phyloP scores from a whole-genome alignment of 139 green algal genomes.

The Coelastrella sp. region DNA sequence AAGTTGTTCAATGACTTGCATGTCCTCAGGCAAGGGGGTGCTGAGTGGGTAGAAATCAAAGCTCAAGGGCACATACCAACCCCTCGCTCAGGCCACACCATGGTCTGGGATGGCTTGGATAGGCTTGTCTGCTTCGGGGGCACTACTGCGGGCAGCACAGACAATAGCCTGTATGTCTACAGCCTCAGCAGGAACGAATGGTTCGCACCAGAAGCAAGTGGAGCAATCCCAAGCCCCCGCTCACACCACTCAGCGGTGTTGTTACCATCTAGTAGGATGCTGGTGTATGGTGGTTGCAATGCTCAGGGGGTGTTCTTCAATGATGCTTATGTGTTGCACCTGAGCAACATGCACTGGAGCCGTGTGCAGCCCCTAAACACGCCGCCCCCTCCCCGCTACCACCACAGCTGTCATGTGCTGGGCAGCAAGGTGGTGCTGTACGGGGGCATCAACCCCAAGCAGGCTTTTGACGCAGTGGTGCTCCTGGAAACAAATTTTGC shows the following conservation, averaged over 20 bases:
- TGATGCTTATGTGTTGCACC: slow-evolving; percentile 56
- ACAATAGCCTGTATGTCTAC: slow-evolving; percentile 52
- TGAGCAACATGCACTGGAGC: slow-evolving; percentile 52
- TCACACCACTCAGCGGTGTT: slow-evolving; percentile 60
- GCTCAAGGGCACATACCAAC: slow-evolving; percentile 17
- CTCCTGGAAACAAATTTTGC: slow-evolving; percentile 55
- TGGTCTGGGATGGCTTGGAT: slow-evolving; percentile 56
- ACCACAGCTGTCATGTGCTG: slow-evolving; percentile 58
- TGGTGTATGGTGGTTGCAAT: slow-evolving; percentile 70
- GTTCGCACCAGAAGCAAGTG: slow-evolving; percentile 34
- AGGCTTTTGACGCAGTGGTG: slow-evolving; percentile 67
- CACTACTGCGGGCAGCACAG: slow-evolving; percentile 50
- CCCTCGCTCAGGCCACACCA: slow-evolving; percentile 56
- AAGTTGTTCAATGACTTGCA: slow-evolving; percentile 65
- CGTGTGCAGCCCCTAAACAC: slow-evolving; percentile 58
- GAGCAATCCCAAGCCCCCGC: slow-evolving; percentile 52
- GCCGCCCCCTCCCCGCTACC: slow-evolving; percentile 61
- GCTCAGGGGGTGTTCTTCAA: slow-evolving; percentile 59
- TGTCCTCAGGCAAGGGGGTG: slow-evolving; percentile 39
- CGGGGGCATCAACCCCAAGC: slow-evolving; percentile 68
- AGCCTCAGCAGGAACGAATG: slow-evolving; percentile 55
- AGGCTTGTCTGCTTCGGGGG: slow-evolving; percentile 63
- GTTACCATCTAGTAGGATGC: slow-evolving; percentile 46
- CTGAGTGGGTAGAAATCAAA: slow-evolving; percentile 47
- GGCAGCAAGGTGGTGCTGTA: slow-evolving; percentile 50